These are phyloP conservation scores for Aspergillus sp. DNA, from an alignment of 2,329 filamentous ascomycete genomes.

Conservation along the genomic window DNA sequence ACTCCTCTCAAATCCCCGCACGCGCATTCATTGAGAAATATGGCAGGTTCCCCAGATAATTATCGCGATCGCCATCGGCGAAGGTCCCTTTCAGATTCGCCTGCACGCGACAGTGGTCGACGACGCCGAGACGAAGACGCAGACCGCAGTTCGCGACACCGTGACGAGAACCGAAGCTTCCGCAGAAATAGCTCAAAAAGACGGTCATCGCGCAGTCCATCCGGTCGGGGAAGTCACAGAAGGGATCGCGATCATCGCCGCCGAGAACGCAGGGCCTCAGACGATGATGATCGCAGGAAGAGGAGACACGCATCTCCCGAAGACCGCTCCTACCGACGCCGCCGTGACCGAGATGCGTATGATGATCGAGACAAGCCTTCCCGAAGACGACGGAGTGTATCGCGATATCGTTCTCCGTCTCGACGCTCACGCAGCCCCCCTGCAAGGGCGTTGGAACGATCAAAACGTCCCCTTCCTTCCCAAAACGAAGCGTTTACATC, in stretches of 20 bases:
- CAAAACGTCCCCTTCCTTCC: constrained; percentile 38
- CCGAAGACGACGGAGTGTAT: constrained; percentile 17
- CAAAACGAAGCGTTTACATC: constrained; percentile 40
- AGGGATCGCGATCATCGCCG: constrained; percentile 16
- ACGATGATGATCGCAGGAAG: constrained; percentile 20
- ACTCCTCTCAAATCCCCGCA: not conserved
- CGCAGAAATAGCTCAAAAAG: constrained; percentile 17
- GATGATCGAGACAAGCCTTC: constrained; percentile 15
- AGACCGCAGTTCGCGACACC: constrained; percentile 19
- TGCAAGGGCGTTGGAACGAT: constrained; percentile 24
- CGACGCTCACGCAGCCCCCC: constrained; percentile 21
- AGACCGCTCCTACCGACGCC: constrained; percentile 20
- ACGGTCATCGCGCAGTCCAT: constrained; percentile 22
- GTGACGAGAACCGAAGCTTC: constrained; percentile 22
- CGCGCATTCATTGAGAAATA: not conserved
- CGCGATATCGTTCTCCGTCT: constrained; percentile 22
- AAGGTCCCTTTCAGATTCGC: constrained; percentile 16
- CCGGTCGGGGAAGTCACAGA: constrained; percentile 12
- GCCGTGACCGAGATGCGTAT: constrained; percentile 14
- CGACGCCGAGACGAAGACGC: constrained; percentile 15
- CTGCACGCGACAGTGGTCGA: constrained; percentile 15
- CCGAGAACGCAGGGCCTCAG: constrained; percentile 19
- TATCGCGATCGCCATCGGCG: constrained; percentile 17
- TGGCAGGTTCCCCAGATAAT: constrained; percentile 3
- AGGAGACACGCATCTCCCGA: constrained; percentile 22